Conservation (phyloP, 2,329 filamentous ascomycete genomes). For the Fusarium chaquense region DNA sequence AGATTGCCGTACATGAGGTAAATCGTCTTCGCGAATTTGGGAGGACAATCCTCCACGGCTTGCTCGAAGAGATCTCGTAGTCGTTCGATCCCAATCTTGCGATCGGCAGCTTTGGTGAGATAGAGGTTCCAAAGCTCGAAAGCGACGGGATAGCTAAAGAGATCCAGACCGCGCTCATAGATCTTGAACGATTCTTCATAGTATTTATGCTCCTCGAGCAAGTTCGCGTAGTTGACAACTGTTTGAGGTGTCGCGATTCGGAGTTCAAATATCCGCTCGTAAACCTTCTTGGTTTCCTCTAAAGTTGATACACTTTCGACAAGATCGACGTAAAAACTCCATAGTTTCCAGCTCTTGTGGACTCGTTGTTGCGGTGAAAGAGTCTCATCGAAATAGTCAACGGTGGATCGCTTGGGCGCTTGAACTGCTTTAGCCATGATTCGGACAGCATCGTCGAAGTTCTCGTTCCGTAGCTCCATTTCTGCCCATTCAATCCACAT, state of each 20-base stretch:
- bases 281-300: constrained; percentile 92
- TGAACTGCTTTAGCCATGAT: constrained; percentile 98
- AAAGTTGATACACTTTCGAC: constrained; percentile 93
- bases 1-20: constrained; percentile 99
- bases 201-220: constrained; percentile 94
- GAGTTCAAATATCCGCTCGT: constrained; percentile 97
- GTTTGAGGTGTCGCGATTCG: constrained; percentile 98
- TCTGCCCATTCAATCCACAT: constrained; percentile 99
- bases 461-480: constrained; percentile 95
- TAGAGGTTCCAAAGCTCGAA: constrained; percentile 99
- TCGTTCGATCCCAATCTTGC: constrained; percentile 94
- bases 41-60: constrained; percentile 92
- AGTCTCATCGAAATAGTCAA: constrained; percentile 99
- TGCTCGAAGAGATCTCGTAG: constrained; percentile 97
- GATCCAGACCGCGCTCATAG: constrained; percentile 93
- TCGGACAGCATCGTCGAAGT: constrained; percentile 92
- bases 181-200: constrained; percentile 98
- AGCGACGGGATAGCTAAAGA: constrained; percentile 98
- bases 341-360: constrained; percentile 99
- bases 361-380: constrained; percentile 94
- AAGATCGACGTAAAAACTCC: constrained; percentile 99
- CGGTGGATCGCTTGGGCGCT: constrained; percentile 94
- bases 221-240: constrained; percentile 97
- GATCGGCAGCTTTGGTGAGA: constrained; percentile 95
- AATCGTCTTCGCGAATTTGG: constrained; percentile 94